phyloP scores from a whole-genome alignment of 2,329 filamentous ascomycete genomes.

The Cyphellophora europaea region DNA sequence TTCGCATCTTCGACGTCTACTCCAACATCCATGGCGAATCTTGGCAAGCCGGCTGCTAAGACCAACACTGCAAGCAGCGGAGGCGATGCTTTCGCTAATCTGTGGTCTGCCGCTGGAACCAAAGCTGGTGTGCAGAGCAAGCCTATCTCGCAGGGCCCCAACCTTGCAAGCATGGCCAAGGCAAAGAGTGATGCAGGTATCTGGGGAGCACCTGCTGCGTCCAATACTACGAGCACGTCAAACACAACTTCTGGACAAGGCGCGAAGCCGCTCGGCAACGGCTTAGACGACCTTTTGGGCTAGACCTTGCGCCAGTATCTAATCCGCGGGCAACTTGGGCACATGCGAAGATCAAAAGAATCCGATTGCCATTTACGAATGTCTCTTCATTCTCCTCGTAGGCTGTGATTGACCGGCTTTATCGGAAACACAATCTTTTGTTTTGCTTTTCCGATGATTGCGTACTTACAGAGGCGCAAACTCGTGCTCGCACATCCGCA shows the following conservation, averaged over 20 bases:
- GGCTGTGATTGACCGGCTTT: no score
- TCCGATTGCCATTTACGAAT: no score
- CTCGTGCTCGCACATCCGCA: no score
- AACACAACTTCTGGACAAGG: conserved; percentile 17
- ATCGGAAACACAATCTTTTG: no score
- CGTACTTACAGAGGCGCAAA: no score
- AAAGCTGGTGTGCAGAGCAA: conserved; percentile 65
- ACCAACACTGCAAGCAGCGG: conserved; percentile 34
- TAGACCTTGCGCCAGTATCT: no score
- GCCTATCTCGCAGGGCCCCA: conserved; percentile 58
- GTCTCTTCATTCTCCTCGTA: no score
- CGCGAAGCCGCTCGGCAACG: conserved; percentile 25
- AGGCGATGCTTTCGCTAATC: conserved; percentile 79
- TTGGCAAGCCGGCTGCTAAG: conserved; percentile 40
- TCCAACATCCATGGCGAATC: conserved; percentile 22
- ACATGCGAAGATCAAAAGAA: no score
- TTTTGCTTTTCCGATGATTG: no score
- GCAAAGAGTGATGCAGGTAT: conserved; percentile 92
- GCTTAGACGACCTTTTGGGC: conserved; percentile 37
- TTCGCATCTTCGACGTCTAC: conserved; percentile 29
- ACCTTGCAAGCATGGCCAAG: conserved; percentile 91
- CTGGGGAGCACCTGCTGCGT: conserved; percentile 66
- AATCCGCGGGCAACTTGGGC: no score
- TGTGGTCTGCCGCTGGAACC: conserved; percentile 64
- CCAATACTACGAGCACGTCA: conserved; percentile 38